Percentiles rank a stretch among this genome's conserved stretches.
These are phyloP conservation scores for Nannochloropsis gaditana DNA, from an alignment of 108 stramenopile genomes.

Conservation along the genomic window DNA sequence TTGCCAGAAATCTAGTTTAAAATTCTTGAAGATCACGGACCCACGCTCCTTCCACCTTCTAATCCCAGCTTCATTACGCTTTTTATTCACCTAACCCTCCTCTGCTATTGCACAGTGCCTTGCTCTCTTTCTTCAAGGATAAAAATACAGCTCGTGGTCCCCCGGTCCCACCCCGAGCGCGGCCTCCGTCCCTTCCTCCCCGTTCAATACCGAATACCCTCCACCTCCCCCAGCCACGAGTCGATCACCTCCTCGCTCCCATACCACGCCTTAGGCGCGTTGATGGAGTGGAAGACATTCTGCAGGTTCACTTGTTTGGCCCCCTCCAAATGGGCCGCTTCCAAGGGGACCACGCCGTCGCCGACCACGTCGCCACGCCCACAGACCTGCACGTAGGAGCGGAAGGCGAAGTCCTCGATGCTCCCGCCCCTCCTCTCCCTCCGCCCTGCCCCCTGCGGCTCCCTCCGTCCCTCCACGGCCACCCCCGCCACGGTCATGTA, in stretches of 20 bases:
- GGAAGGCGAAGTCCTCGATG: not conserved
- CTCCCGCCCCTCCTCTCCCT: not conserved
- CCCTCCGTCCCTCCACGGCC: constrained; percentile 58
- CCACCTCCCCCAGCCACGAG: constrained; percentile 58
- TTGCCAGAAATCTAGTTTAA: too few relatives aligned
- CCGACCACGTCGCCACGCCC: constrained; percentile 52
- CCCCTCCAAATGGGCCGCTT: constrained; percentile 66
- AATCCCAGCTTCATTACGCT: too few relatives aligned
- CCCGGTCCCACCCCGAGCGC: too few relatives aligned
- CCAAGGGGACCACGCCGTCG: constrained; percentile 75
- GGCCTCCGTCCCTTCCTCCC: not conserved
- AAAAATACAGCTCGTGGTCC: too few relatives aligned
- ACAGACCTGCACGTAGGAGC: not conserved
- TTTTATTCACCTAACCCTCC: too few relatives aligned
- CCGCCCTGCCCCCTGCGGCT: constrained; percentile 28
- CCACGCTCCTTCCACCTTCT: too few relatives aligned
- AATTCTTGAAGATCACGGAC: too few relatives aligned
- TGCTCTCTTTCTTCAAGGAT: too few relatives aligned
- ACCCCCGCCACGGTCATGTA: constrained; percentile 73
- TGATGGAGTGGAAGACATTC: constrained; percentile 75
- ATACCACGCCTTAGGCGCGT: constrained; percentile 72
- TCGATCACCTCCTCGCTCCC: constrained; percentile 68
- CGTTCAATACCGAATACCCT: not conserved
- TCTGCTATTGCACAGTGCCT: too few relatives aligned
- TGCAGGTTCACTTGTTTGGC: constrained; percentile 61